Conservation (phyloP, 2,329 filamentous ascomycete genomes). For the Curvularia verruculosa region DNA sequence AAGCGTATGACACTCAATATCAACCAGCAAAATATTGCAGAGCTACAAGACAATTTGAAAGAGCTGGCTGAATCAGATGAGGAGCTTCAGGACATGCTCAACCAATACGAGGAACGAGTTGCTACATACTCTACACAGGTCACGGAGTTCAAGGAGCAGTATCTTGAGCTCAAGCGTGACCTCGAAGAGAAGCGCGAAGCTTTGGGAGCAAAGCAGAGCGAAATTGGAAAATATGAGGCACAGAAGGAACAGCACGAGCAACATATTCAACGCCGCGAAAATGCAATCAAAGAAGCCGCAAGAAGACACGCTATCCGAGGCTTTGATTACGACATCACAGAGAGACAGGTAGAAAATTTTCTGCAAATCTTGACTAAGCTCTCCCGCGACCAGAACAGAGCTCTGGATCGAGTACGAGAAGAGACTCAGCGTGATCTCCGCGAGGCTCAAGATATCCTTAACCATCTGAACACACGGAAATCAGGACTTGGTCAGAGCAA, state of each 20-base stretch:
- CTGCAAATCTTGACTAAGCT: slow-evolving; percentile 77
- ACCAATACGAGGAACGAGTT: slow-evolving; percentile 79
- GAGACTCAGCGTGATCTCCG: slow-evolving; percentile 77
- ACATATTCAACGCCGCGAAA: slow-evolving; percentile 72
- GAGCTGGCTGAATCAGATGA: slow-evolving; percentile 80
- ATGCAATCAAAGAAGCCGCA: slow-evolving; percentile 79
- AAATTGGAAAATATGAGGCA: slow-evolving; percentile 80
- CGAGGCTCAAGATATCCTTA: slow-evolving; percentile 73
- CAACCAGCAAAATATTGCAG: slow-evolving; percentile 71
- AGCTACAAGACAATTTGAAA: slow-evolving; percentile 73
- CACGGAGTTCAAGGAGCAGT: slow-evolving; percentile 67
- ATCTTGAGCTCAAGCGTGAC: slow-evolving; percentile 65
- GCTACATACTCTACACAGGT: slow-evolving; percentile 68
- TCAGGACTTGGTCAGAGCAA: slow-evolving; percentile 76
- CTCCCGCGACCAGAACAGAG: slow-evolving; percentile 76
- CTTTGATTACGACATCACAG: slow-evolving; percentile 78
- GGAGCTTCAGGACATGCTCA: slow-evolving; percentile 72
- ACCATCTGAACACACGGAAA: slow-evolving; percentile 75
- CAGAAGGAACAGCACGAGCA: slow-evolving; percentile 87
- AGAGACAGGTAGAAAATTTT: slow-evolving; percentile 76
- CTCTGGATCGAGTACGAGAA: slow-evolving; percentile 74
- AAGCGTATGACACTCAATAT: slow-evolving; percentile 77
- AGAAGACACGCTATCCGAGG: slow-evolving; percentile 79
- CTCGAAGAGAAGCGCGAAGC: slow-evolving; percentile 55
- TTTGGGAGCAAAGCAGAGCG: slow-evolving; percentile 58